Evolutionary conservation across 345 rosid genomes (phyloP), one percentile per base, ranked within the genome.

Genomic region (Turritis glabra): DNA sequence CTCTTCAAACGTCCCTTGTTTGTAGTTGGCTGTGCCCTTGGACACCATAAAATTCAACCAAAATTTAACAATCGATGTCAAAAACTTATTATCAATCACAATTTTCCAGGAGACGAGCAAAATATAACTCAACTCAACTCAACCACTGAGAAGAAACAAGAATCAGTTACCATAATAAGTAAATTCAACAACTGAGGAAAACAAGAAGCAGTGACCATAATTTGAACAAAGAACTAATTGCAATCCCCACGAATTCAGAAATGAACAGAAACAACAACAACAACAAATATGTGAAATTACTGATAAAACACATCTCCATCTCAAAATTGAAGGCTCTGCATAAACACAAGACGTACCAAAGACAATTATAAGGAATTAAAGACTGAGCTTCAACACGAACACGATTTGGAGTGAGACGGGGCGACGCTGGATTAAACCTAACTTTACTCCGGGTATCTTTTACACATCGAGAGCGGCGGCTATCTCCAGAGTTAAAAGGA

Each of bases 1-100:
- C 72, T 81, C 79, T 80, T 88, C 61, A 69, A 67, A 30, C 72
- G 67, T 33, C 82, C 82, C 11, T 46, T 74, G 37, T 64, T 48
- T 12, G 32, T 61, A 80, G 55, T 59, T 17, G 69, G 82, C 35
- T 51, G 68, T 12, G 67, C 53, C 83, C 96, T 88, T 80, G 25
- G 5, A 56, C 57, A 77, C 67, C 70, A 64, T 10, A 46, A 51
- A 74, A 69, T 43, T n/a, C 52, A 18, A 54, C 38, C 15, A 46
- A 47, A 76, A 64, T 48, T 41, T 54, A 50, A 58, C 40, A 60
- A 30, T 9, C 0, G 5, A 7, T 33, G 33, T 43, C 26, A 30
- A 57, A 38, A 68, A 67, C 40, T n/a, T n/a, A n/a, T n/a, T n/a
- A n/a, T n/a, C n/a, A n/a, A n/a, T n/a, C n/a, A n/a, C n/a, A n/a